Evolutionary conservation across 495 filamentous ascomycete species (phyloP), one percentile per base, ranked within the genome.

Genomic region (Tuber umbilicatum): DNA sequence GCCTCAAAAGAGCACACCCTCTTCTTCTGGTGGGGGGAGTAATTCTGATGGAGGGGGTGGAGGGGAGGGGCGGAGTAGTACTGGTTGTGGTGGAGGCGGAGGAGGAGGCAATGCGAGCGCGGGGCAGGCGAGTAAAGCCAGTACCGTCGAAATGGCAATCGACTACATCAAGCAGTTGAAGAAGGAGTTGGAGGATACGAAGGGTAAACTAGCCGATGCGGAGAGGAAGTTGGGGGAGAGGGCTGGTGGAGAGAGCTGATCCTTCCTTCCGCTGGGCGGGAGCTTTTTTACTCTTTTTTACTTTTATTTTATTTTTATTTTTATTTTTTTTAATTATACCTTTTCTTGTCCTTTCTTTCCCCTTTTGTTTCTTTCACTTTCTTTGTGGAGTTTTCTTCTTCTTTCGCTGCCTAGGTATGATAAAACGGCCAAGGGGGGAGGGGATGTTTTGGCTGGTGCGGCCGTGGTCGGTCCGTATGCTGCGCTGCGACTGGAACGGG

Each of bases 61-160:
- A 23, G 78, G 73, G 14, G 74, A 74, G 55, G 81, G 80, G 23
- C 81, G 81, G 69, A 78, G 79, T 55, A 81, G 80, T 75, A 74
- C 78, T 41, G 76, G 77, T 55, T 31, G 42, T 17, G 67, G 41
- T 27, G 70, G 70, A 21, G 78, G 97, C n/a, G 95, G 97, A 84
- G 40, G 67, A 14, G 40, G 60, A 39, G 41, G 42, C 37, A 50
- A 31, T 60, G 55, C 73, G 17, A 74, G 60, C 45, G 75, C 75
- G n/a, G 73, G 78, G 35, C 73, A 81, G 60, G 77, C 81, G 6
- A 97, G 93, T 84, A 99, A 98, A 84, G 95, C 95, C 0, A 95
- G 92, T 78, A 97, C 94, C 2, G 95, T 99, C 35, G 95, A 98
- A 84, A 89, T 91, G 85, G 95, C 95, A 16, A 98, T 97, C 73